Evolutionary conservation across 2,329 filamentous ascomycete genomes (phyloP).

Genomic region (Calonectria leucothoes): DNA sequence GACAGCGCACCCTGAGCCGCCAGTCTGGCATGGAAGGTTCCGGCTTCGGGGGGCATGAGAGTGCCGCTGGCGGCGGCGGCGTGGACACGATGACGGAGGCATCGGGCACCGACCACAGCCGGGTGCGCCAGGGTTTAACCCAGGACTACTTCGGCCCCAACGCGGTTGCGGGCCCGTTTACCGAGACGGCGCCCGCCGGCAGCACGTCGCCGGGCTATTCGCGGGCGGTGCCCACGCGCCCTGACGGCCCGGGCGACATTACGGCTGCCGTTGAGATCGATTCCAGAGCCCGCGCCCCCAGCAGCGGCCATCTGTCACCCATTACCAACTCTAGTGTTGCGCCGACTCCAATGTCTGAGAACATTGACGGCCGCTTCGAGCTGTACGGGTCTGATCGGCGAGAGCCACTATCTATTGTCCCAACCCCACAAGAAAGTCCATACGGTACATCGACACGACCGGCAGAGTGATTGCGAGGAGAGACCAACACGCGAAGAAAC

Average conservation of each 20-base stretch:
- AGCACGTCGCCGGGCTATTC: constrained; percentile 45
- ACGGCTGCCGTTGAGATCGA: constrained; percentile 66
- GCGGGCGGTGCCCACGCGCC: constrained; percentile 56
- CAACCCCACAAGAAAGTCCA: constrained; percentile 38
- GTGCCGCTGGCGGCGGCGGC: constrained; percentile 34
- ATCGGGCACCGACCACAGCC: constrained; percentile 37
- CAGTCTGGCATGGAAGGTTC: constrained; percentile 29
- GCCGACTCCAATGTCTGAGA: constrained; percentile 39
- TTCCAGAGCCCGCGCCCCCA: constrained; percentile 40
- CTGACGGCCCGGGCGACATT: constrained; percentile 62
- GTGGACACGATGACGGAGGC: constrained; percentile 46
- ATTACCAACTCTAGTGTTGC: constrained; percentile 34
- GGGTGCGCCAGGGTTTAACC: constrained; percentile 46
- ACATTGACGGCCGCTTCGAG: constrained; percentile 53
- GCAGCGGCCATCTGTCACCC: constrained; percentile 32
- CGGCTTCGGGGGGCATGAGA: constrained; percentile 24
- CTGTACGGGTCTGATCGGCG: constrained; percentile 54
- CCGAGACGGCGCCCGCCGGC: constrained; percentile 45
- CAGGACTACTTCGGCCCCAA: constrained; percentile 59
- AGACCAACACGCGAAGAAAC: constrained; percentile 21
- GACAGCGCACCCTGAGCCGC: constrained; percentile 32
- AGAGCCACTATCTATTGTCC: constrained; percentile 35
- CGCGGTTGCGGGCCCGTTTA: constrained; percentile 60
- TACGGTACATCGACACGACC: constrained; percentile 13
- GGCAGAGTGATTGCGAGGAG: constrained; percentile 11